Evolutionary conservation across 257 asterid genomes (phyloP).

Genomic region (Echium plantagineum): DNA sequence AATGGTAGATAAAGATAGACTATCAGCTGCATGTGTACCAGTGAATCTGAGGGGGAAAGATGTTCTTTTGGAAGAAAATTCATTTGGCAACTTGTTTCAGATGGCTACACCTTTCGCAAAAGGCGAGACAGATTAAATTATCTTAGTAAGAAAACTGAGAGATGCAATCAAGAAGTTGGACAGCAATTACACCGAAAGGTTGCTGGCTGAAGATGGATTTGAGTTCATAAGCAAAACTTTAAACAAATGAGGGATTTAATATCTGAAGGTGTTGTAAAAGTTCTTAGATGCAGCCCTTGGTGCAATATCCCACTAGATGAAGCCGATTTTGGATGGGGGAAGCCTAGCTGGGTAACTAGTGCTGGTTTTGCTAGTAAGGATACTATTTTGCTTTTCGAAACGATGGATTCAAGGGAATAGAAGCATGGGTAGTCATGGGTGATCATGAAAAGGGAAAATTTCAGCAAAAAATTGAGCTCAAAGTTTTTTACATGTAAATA

Average conservation of each 20-base stretch:
- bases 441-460: constrained; percentile 15
- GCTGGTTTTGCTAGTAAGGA: constrained; percentile 15
- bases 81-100: constrained; percentile 56
- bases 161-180: constrained; percentile 25
- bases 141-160: constrained; percentile 30
- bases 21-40: constrained; percentile 32
- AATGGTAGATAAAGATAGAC: neutral
- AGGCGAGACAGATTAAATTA: constrained; percentile 23
- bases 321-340: constrained; percentile 59
- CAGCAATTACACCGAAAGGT: constrained; percentile 10
- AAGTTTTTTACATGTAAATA: neutral
- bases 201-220: constrained; percentile 28
- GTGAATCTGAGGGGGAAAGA: constrained; percentile 38
- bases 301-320: constrained; percentile 29
- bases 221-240: constrained; percentile 36
- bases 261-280: constrained; percentile 13
- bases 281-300: constrained; percentile 31
- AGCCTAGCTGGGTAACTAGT: constrained; percentile 31
- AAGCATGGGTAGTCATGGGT: constrained; percentile 22
- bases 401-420: constrained; percentile 18
- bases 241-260: constrained; percentile 8
- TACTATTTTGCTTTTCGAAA: constrained; percentile 12
- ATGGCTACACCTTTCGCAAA: constrained; percentile 17
- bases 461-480: constrained; percentile 13
- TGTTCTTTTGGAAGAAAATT: constrained; percentile 25